These are phyloP conservation scores for Kodamaea sp. DNA, from an alignment of 1,139 yeast species.

Conservation along the genomic window DNA sequence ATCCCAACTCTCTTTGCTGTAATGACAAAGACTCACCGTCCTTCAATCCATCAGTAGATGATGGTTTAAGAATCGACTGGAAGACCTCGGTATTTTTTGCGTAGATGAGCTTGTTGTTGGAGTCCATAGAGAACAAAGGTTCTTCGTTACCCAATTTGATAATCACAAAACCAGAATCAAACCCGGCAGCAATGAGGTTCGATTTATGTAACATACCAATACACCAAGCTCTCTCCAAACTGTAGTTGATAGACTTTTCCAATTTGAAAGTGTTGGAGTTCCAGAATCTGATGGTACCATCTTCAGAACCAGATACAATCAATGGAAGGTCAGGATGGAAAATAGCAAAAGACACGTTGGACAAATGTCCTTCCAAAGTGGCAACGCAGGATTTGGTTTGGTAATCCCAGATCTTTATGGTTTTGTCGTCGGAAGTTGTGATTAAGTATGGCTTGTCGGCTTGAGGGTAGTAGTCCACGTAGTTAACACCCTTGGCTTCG, in stretches of 20 bases:
- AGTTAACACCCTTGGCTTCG: conserved; percentile 91
- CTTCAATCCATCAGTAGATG: conserved; percentile 58
- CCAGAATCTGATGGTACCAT: conserved; percentile 79
- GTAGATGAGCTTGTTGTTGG: conserved; percentile 87
- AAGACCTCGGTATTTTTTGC: conserved; percentile 89
- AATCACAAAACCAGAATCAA: conserved; percentile 90
- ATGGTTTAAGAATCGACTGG: conserved; percentile 77
- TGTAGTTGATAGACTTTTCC: conserved; percentile 87
- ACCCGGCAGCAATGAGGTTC: conserved; percentile 86
- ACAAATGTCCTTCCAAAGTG: conserved; percentile 87
- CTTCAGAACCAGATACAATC: conserved; percentile 81
- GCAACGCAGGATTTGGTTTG: conserved; percentile 97
- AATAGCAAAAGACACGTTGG: conserved; percentile 93
- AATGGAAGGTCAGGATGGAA: conserved; percentile 96
- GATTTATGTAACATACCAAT: conserved; percentile 74
- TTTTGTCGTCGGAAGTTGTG: conserved; percentile 89
- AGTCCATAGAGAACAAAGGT: conserved; percentile 92
- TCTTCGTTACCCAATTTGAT: conserved; percentile 90
- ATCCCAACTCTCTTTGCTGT: conserved; percentile 85
- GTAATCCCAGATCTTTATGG: conserved; percentile 94
- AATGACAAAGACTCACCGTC: conserved; percentile 82
- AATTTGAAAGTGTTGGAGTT: conserved; percentile 77
- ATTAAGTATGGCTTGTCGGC: conserved; percentile 95
- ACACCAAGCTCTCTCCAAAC: conserved; percentile 98
- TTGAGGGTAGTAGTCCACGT: conserved; percentile 94